Base-by-base conservation (phyloP, 495 filamentous ascomycete genomes). In the Sabuloglossum arenarium region DNA sequence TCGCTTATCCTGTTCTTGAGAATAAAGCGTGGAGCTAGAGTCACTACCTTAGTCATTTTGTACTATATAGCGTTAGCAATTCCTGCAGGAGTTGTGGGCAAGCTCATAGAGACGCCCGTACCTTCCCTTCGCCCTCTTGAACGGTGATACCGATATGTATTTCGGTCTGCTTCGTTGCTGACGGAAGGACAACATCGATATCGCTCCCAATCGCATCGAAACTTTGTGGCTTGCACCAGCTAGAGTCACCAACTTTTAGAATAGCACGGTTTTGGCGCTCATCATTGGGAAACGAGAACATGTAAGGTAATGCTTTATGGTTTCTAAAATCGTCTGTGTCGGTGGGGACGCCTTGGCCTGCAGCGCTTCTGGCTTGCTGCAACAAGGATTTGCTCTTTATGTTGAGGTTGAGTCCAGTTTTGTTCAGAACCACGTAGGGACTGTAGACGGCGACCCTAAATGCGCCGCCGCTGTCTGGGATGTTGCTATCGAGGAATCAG, bases 191-290 rank as follows among this genome's bases (percentile, higher is more conserved):
- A 16, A 93, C 83, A 59, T 94, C 87, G 28, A 84, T 79, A 5
- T 81, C 86, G 65, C 88, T 95, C 47, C 91, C 91, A 57, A 98
- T 90, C n/a, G 91, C 91, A 63, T 98, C 91, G 63, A 98, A 91
- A 75, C 85, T 94, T 67, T 96, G 90, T 1, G 93, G 89, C 66
- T 85, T 94, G 68, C 90, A 95, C 93, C 91, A 97, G 25, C 77
- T 74, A 6, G 91, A 95, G 39, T 94, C 85, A 29, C 82, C 85
- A 47, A 94, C 77, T 68, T 82, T 94, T 49, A 98, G 64, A 23
- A 89, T 73, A 16, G 85, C 88, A 46, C 91, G 82, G 65, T 97
- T 97, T 60, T 83, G 82, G 59, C 82, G 81, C 60, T 97, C 91
- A 60, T 95, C 85, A 27, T 72, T 83, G 16, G 76, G 76, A 65